These are phyloP conservation scores for Penicillium sp. DNA, from an alignment of 2,329 filamentous ascomycete genomes.

Conservation along the genomic window DNA sequence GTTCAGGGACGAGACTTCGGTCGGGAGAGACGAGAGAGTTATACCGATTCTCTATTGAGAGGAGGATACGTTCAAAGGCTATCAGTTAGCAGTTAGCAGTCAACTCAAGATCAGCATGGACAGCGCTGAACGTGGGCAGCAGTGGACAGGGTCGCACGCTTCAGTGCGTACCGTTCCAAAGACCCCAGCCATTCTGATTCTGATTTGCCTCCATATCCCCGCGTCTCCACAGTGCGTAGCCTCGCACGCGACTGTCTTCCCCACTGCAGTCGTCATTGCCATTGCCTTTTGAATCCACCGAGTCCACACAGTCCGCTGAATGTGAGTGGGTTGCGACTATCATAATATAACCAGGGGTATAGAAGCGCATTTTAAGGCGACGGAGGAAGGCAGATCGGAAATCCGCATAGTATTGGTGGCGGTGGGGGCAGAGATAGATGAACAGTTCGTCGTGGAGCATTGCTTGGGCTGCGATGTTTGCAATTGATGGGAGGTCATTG, in stretches of 20 bases:
- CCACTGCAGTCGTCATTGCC: background rate
- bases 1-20: constrained; percentile 14
- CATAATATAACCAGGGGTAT: constrained; percentile 11
- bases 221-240: constrained; percentile 13
- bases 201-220: background rate
- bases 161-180: background rate
- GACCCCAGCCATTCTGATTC: background rate
- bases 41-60: constrained; percentile 1
- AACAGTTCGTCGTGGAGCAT: constrained; percentile 21
- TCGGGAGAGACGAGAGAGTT: constrained; percentile 8
- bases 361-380: constrained; percentile 7
- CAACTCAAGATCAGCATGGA: background rate
- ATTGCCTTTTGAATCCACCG: background rate
- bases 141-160: background rate
- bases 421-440: constrained; percentile 12
- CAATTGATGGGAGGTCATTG: constrained; percentile 15
- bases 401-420: constrained; percentile 10
- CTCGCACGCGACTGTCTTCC: constrained; percentile 6
- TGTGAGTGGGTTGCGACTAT: constrained; percentile 6
- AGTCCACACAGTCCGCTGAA: background rate
- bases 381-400: constrained; percentile 16
- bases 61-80: constrained; percentile 8
- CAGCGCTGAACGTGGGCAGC: too few species aligned
- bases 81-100: background rate
- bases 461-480: constrained; percentile 17